Evolutionary conservation across 345 rosid genomes (phyloP).

Genomic region (Boechera divaricarpa): DNA sequence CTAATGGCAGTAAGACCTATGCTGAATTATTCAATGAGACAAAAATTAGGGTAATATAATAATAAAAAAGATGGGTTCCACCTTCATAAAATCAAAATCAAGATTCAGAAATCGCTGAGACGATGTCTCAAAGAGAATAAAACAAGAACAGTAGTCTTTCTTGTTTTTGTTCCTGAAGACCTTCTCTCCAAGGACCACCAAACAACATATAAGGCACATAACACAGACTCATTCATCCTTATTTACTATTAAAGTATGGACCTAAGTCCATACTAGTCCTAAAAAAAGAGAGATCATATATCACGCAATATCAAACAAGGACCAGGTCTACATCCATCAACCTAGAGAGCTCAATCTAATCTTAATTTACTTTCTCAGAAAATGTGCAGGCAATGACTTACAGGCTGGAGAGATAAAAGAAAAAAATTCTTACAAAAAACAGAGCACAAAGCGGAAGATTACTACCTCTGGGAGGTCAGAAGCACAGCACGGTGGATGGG

Average conservation of each 20-base stretch:
- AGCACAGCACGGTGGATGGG: constrained; percentile 11
- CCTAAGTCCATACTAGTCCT: background rate
- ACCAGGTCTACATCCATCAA: constrained; percentile 23
- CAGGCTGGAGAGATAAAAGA: background rate
- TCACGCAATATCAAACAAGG: constrained; percentile 25
- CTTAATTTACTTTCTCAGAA: constrained; percentile 34
- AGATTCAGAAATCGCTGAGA: no score
- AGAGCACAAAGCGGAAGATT: constrained; percentile 13
- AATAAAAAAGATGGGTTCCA: background rate
- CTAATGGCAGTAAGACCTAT: background rate
- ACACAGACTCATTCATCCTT: background rate
- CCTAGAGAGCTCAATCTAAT: constrained; percentile 24
- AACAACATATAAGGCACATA: constrained; percentile 1
- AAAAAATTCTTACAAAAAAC: constrained; percentile 27
- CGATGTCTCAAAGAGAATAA: no score
- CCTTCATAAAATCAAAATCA: no score
- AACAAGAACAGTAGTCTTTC: no score
- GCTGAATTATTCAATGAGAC: background rate
- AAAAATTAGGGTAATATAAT: background rate
- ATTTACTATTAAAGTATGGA: background rate
- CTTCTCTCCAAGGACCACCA: background rate
- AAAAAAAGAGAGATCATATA: background rate
- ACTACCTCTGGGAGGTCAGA: constrained; percentile 15
- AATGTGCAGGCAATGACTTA: constrained; percentile 31
- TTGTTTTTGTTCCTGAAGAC: background rate